A percentile compares a stretch with the other conserved stretches of the same genome.
Conservation (phyloP, 140 eudicot genomes). For the Erigeron philadelphicus region DNA sequence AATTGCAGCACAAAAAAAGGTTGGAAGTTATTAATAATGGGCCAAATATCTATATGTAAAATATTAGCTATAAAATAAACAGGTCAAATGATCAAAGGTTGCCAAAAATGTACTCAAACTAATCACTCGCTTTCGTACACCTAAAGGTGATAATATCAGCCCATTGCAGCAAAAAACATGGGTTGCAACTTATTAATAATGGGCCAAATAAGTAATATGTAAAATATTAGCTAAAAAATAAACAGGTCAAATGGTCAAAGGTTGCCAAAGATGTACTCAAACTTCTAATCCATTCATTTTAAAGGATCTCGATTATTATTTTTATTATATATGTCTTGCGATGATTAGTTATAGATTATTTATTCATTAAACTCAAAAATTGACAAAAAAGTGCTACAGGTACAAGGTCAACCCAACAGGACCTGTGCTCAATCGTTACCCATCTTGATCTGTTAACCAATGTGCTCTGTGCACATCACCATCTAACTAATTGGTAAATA, state of each 20-base stretch:
- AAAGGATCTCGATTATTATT: neutral
- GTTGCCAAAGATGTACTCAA: neutral
- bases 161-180: neutral
- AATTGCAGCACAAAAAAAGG: too few species aligned
- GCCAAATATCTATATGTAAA: neutral
- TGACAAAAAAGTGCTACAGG: neutral
- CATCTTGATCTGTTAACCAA: neutral
- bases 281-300: neutral
- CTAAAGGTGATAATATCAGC: neutral
- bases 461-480: neutral
- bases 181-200: neutral
- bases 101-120: neutral
- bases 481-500: constrained; percentile 5
- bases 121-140: neutral
- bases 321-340: neutral
- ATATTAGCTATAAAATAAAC: constrained; percentile 2
- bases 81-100: neutral
- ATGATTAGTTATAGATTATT: neutral
- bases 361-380: neutral
- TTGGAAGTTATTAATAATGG: neutral
- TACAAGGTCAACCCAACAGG: neutral
- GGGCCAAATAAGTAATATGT: neutral
- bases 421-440: neutral
- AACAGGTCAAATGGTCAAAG: neutral
- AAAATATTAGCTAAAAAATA: constrained; percentile 7